Evolutionary conservation across 2,329 filamentous ascomycete genomes (phyloP), one percentile per base, ranked within the genome.

Genomic region (Parastagonospora avenae): DNA sequence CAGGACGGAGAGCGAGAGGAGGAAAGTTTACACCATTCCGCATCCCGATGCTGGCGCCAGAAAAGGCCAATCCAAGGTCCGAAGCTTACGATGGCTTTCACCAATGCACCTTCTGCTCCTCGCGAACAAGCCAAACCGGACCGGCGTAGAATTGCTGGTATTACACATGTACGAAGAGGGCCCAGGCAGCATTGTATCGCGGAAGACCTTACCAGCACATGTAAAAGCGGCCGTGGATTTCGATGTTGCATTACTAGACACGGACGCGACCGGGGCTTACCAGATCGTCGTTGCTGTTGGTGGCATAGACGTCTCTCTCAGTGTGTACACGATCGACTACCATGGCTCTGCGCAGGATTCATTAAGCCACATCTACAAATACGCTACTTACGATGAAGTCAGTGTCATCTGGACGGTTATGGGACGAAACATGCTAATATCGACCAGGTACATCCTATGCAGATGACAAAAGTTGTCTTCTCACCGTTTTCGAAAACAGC

Each of bases 241-340:
- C 43, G 90, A 94, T 43, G 85, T 93, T 42, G 85, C 85, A 52
- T 85, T 87, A 50, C 80, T 97, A 4, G 76, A 82, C 9, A 75
- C 81, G 0, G 77, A 82, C 14, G 75, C 81, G 1, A 77, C 85
- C 44, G 84, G 83, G 45, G 85, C 89, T 52, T 84, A 87, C 40
- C 91, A 97, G 74, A 89, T 91, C 58, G 83, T 89, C 40, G 81
- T 96, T 59, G 92, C 92, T 6, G 85, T 95, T 11, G 89, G 90
- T 2, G 88, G 88, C 8, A 88, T 89, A 62, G 90, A 95, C 71
- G 85, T 86, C 53, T 91, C 90, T 9, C 87, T 96, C 58, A 85
- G 84, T 4, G 77, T 96, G 27, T 89, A 87, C 72, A 92, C 90
- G 0, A 77, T 96, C 50, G 89, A 95, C 58, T 89, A 91, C 68